Conservation (phyloP, 2,329 filamentous ascomycete genomes). For the Blastomyces percursus region DNA sequence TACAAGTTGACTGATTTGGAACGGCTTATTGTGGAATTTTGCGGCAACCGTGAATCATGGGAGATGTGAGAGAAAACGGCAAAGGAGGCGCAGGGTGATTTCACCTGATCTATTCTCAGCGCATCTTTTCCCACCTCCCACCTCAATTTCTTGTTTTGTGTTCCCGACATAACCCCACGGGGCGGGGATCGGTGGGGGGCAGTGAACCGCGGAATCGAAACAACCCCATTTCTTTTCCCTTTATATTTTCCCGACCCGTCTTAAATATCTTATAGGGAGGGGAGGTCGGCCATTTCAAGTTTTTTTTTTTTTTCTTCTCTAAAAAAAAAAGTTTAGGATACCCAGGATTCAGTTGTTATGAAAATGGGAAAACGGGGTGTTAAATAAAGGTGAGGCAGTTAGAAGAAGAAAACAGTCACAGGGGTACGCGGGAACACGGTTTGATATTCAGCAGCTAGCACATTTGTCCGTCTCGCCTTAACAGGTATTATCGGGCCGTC, state of each 20-base stretch:
- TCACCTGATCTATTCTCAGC: not conserved
- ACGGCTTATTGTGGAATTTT: constrained; percentile 45
- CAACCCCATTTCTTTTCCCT: not conserved
- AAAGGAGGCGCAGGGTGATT: too few relatives aligned
- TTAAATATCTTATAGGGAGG: not conserved
- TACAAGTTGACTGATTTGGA: constrained; percentile 54
- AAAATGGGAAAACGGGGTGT: not conserved
- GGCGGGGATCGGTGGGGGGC: not conserved
- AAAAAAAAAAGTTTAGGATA: not conserved
- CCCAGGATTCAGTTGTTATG: not conserved
- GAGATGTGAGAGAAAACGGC: constrained; percentile 16
- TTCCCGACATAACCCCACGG: too few relatives aligned
- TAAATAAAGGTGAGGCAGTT: not conserved
- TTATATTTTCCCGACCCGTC: not conserved
- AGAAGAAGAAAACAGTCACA: not conserved
- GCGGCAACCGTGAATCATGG: constrained; percentile 16
- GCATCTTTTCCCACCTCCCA: not conserved
- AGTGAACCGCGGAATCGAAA: not conserved
- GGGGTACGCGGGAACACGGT: not conserved
- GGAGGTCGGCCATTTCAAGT: not conserved
- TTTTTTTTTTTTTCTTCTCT: not conserved
- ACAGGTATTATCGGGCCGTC: not conserved
- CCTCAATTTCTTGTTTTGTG: not conserved
- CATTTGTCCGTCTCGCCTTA: not conserved
- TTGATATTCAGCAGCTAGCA: not conserved